Base-by-base conservation (phyloP, 345 rosid genomes). In the Euphorbia pulcherrima region DNA sequence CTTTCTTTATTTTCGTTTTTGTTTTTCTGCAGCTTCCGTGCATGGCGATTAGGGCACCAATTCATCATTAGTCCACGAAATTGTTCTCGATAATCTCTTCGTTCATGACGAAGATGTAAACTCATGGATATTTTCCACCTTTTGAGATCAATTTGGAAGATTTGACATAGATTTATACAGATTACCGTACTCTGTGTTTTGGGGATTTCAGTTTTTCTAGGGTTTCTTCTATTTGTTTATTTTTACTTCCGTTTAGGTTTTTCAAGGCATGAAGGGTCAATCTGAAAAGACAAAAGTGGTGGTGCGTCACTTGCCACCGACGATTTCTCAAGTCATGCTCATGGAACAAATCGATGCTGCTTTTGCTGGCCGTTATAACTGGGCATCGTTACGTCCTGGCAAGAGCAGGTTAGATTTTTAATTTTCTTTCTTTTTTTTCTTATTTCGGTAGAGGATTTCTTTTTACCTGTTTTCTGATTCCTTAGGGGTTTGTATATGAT, bases 221-320 rank as follows among this genome's bases (percentile, higher is more conserved):
- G 78, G 64, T 74, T 68, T 44, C 58, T 41, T 62, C 30, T 51
- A 60, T 28, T 16, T 60, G n/a, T 47, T 52, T 53, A 53, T 69
- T 74, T 70, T 5, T 58, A n/a, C 65, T 23, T 41, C 62, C 1
- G 57, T 55, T 64, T 60, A 33, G 68, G 55, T 16, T 28, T 40
- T 14, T 20, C 10, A 26, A 53, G 82, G 73, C 61, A 83, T 88
- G 94, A 86, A 74, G 76, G 86, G 74, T 40, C 62, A 69, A 68
- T 71, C 72, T 74, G 90, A 87, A 74, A 90, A 86, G 71, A 87
- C 86, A 67, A 89, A 87, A 78, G 92, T 85, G 75, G 90, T 87
- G 69, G 77, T 89, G 23, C 88, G 96, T 61, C 88, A 79, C 79
- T 76, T 89, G 81, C 96, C 96, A 33, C 90, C 90, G 37, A 72